phyloP scores from a whole-genome alignment of 2,329 filamentous ascomycete genomes.

The Talaromyces sp. region DNA sequence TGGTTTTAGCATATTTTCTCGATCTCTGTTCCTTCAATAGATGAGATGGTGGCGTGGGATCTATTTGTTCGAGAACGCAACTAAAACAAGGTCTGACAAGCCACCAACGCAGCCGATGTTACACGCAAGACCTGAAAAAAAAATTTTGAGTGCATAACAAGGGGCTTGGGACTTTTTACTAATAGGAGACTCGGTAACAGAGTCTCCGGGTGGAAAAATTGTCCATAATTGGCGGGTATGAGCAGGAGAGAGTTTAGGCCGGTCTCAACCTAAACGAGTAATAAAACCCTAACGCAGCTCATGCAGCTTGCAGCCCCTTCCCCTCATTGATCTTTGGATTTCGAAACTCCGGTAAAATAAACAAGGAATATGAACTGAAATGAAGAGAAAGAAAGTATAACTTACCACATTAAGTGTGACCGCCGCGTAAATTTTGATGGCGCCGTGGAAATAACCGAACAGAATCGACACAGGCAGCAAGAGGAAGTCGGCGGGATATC shows the following conservation, averaged over 20 bases:
- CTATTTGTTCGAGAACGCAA: neutral
- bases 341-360: neutral
- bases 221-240: slow-evolving; percentile 16
- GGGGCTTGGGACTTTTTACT: neutral
- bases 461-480: slow-evolving; percentile 80
- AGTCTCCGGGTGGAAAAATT: slow-evolving; percentile 19
- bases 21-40: neutral
- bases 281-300: slow-evolving; percentile 9
- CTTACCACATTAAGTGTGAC: slow-evolving; percentile 79
- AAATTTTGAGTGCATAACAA: neutral
- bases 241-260: neutral
- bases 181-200: neutral
- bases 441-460: slow-evolving; percentile 89
- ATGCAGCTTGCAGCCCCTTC: neutral
- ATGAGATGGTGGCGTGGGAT: neutral
- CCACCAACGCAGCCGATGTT: neutral
- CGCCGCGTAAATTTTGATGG: slow-evolving; percentile 87
- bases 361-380: neutral
- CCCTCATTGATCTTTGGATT: neutral
- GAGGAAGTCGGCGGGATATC: slow-evolving; percentile 75
- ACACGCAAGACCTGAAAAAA: neutral
- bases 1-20: neutral
- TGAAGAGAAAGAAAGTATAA: slow-evolving; percentile 21
- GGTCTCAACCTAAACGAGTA: slow-evolving; percentile 2
- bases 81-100: neutral